These are phyloP conservation scores for Orbilia blumenaviensis DNA, from an alignment of 2,329 filamentous ascomycete genomes.

Conservation along the genomic window DNA sequence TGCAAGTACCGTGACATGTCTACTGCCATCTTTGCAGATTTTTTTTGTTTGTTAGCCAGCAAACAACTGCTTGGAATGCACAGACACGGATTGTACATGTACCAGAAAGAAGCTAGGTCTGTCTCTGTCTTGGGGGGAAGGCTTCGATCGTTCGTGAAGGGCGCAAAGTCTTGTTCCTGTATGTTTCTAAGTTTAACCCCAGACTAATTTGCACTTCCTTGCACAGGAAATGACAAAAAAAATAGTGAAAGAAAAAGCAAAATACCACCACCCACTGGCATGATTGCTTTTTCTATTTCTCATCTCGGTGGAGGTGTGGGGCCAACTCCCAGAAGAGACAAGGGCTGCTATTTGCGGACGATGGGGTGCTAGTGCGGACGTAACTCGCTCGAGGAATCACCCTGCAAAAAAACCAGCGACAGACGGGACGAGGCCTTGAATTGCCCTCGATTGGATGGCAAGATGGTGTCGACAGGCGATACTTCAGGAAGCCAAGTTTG, in stretches of 20 bases:
- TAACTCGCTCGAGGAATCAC: slow-evolving; percentile 49
- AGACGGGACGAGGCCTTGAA: slow-evolving; percentile 40
- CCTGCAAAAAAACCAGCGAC: slow-evolving; percentile 49
- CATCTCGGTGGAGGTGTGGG: slow-evolving; percentile 45
- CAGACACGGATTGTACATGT: slow-evolving; percentile 33
- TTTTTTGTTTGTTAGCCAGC: slow-evolving; percentile 39
- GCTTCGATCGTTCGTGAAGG: slow-evolving; percentile 47
- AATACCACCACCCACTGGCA: slow-evolving; percentile 3
- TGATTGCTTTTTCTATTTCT: slow-evolving; percentile 35
- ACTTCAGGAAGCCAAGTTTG: slow-evolving; percentile 18
- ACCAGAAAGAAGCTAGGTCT: slow-evolving; percentile 40
- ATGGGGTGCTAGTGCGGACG: slow-evolving; percentile 32
- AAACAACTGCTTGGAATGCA: slow-evolving; percentile 33
- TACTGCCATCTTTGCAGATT: slow-evolving; percentile 28
- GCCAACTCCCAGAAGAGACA: slow-evolving; percentile 33
- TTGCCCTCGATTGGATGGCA: slow-evolving; percentile 41
- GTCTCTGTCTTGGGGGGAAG: slow-evolving; percentile 37
- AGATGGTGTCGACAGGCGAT: slow-evolving; percentile 17
- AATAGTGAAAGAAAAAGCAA: slow-evolving; percentile 54
- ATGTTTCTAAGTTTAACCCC: slow-evolving; percentile 55
- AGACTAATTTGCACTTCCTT: slow-evolving; percentile 54
- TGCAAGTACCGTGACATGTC: slow-evolving; percentile 42
- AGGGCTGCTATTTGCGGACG: slow-evolving; percentile 54
- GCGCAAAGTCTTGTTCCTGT: slow-evolving; percentile 52
- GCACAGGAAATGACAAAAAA: slow-evolving; percentile 53